Percentiles rank a stretch among this genome's conserved stretches.
phyloP scores from a whole-genome alignment of 202 grass and related monocot genomes.

The Carex arenaria region DNA sequence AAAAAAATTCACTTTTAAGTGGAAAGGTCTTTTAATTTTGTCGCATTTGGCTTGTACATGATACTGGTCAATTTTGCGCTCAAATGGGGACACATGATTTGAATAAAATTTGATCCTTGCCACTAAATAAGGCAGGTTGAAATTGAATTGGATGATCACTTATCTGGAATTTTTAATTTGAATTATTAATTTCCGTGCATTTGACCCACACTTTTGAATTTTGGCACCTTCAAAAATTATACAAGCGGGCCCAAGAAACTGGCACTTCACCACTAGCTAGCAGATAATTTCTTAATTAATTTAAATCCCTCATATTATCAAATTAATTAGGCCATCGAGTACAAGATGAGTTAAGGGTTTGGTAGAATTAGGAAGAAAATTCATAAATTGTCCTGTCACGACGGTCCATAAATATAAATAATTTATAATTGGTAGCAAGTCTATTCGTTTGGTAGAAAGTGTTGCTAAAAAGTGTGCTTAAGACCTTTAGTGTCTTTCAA shows the following conservation, averaged over 20 bases:
- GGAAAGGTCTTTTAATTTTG: neutral
- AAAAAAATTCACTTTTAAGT: no score
- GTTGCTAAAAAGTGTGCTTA: neutral
- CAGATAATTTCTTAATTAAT: neutral
- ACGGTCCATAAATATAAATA: neutral
- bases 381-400: neutral
- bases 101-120: neutral
- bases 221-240: neutral
- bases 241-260: neutral
- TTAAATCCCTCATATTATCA: neutral
- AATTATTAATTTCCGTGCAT: neutral
- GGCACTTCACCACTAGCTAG: neutral
- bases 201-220: neutral
- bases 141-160: neutral
- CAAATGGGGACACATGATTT: neutral
- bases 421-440: conserved; percentile 23
- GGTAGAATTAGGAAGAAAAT: conserved; percentile 4
- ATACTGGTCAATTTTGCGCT: neutral
- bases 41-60: neutral
- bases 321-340: neutral
- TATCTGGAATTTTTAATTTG: neutral
- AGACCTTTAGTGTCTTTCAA: neutral
- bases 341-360: conserved; percentile 3
- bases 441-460: conserved; percentile 28
- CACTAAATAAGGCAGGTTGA: neutral